Base-by-base conservation (phyloP, 208 protist species). In the Wallacemonas sp. region DNA sequence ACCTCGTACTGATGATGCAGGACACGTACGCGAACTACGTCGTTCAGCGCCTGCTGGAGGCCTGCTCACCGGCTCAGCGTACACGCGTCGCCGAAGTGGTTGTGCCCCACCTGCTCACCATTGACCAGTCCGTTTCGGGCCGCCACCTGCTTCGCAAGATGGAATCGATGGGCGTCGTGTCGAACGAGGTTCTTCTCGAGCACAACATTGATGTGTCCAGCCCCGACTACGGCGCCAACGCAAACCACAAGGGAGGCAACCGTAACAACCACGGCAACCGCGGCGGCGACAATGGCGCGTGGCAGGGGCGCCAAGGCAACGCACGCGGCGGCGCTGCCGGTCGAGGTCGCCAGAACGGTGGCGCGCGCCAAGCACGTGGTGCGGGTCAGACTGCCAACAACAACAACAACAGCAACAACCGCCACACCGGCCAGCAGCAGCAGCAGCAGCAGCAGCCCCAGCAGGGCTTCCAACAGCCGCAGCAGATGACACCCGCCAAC, bases 21-120 rank as follows among this genome's bases (percentile, higher is more conserved):
- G 97, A 99, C 68, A 95, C 88, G 53, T 99, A 96, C 69, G 97
- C 93, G 13, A 99, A 99, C 82, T 99, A 99, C 76, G 97, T 99
- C 1, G 91, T 98, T 15, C 97, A 99, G 82, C 97, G 97, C 59
- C 79, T 99, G 55, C 67, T 99, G 15, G 94, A 98, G 50, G 63
- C 58, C 9, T 75, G 78, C 22, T 81, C 73, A 29, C 42, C 57
- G 29, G 41, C 46, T 32, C 87, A 94, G 73, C 76, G 81, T 42
- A 57, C 63, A 37, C 73, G 73, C 33, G 81, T 94, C 37, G 81
- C 71, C 8, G 68, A 85, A 24, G 48, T 83, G 8, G 75, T 89
- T 45, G 39, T 67, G 55, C 84, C 82, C 1, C 71, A 85, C 63
- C 59, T 91, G 9, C 30, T 33, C 13, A 59, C 33, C 26, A 84